Percentiles rank a stretch among this genome's conserved stretches.
These are phyloP conservation scores for Melaleuca quinquenervia DNA, from an alignment of 345 rosid genomes.

Conservation along the genomic window DNA sequence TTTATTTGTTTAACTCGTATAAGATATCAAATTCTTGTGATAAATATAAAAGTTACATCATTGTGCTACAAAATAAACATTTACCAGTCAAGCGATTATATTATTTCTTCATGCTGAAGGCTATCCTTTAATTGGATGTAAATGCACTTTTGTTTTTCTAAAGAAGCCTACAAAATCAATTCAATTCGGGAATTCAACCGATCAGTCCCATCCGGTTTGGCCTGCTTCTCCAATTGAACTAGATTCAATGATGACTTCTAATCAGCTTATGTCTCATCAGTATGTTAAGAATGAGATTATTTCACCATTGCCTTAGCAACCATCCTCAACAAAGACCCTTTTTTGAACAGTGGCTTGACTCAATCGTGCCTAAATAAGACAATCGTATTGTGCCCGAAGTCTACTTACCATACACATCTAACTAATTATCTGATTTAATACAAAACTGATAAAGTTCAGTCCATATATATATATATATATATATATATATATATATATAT, in stretches of 20 bases:
- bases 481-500: no score
- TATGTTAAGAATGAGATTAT: neutral
- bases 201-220: neutral
- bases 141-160: neutral
- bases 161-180: neutral
- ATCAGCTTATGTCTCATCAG: neutral
- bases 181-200: neutral
- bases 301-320: neutral
- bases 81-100: no score
- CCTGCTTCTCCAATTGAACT: rapidly evolving
- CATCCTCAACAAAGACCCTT: neutral
- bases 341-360: neutral
- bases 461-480: no score
- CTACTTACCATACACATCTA: neutral
- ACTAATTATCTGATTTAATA: neutral
- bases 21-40: neutral
- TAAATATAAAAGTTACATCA: neutral
- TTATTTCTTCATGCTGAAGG: no score
- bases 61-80: neutral
- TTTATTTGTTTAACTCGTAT: no score
- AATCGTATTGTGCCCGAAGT: neutral
- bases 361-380: neutral
- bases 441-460: no score
- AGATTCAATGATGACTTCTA: neutral
- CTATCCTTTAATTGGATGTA: neutral